Base-by-base conservation (phyloP, 768 basidiomycete species). In the Mycena capillaripes region DNA sequence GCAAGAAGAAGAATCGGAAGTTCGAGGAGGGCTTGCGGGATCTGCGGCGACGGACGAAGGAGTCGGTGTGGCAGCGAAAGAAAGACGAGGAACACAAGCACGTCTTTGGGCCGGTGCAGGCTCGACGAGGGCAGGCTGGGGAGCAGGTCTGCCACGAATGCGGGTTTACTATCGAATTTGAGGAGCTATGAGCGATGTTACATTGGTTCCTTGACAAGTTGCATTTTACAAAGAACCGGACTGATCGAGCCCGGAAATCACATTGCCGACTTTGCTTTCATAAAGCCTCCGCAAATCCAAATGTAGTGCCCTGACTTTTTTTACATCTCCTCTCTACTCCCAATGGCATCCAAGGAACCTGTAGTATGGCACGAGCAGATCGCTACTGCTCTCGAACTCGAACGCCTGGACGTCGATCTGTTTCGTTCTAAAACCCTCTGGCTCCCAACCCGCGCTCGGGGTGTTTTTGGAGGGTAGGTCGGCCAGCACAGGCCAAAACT, bases 1-100 rank as follows among this genome's bases (percentile, higher is more conserved):
- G 92, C 79, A 92, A 92, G 78, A 94, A 95, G 82, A 94, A 95
- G 86, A 94, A 94, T 76, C 95, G 92, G 80, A 99, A 99, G 79
- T 99, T 99, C 75, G 97, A 98, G 79, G 91, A 97, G 76, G 90
- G 95, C 50, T 82, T 99, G 67, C 89, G 85, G 78, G 96, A 98
- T 78, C 83, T 98, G 52, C 89, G 97, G 44, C 90, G 89, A 76
- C 88, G 93, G 72, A 98, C 97, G 2, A 89, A 94, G 75, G 96
- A 96, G 81, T 94, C 95, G 30, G 89, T 95, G 16, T 97, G 95
- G 92, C 97, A 97, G 81, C 86, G 90, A 71, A 87, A 95, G 57
- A 90, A 93, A 78, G 96, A 98, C 73, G 90, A 90, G 67, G 94
- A 96, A 81, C 98, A 99, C 81, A 90, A 88, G 61, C 98, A 99